Percentiles rank a stretch among this genome's conserved stretches.
Evolutionary conservation across 2,329 filamentous ascomycete genomes (phyloP).

Genomic region (Parascedosporium putredinis): DNA sequence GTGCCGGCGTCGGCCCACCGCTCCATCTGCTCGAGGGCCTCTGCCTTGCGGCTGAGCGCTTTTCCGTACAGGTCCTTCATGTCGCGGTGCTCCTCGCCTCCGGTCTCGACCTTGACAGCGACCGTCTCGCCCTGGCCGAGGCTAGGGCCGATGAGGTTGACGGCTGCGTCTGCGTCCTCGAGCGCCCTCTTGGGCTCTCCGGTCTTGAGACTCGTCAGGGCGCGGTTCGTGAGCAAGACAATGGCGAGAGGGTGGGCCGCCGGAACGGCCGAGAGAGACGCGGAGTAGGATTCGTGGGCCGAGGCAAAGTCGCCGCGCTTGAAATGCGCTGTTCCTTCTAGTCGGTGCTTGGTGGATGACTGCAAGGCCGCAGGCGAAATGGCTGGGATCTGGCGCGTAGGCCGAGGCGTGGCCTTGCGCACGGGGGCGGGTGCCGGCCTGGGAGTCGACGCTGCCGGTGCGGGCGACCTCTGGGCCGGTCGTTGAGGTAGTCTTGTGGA

Average conservation of each 20-base stretch:
- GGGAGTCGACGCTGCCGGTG: constrained; percentile 22
- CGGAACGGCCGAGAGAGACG: constrained; percentile 66
- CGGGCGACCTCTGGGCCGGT: constrained; percentile 22
- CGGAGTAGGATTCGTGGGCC: constrained; percentile 73
- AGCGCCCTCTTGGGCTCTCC: constrained; percentile 85
- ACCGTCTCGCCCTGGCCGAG: constrained; percentile 76
- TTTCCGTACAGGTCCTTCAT: constrained; percentile 94
- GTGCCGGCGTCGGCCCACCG: constrained; percentile 76
- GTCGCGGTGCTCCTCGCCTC: constrained; percentile 57
- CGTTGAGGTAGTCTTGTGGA: constrained; percentile 25
- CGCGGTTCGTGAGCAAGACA: constrained; percentile 82
- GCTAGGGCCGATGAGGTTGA: constrained; percentile 67
- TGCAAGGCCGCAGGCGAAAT: constrained; percentile 61
- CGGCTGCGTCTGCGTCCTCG: constrained; percentile 69
- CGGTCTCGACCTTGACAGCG: constrained; percentile 47
- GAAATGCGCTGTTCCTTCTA: constrained; percentile 77
- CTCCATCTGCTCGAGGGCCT: constrained; percentile 91
- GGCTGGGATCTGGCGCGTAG: constrained; percentile 51
- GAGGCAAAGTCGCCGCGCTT: constrained; percentile 87
- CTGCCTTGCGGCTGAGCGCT: constrained; percentile 85
- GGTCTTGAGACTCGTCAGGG: constrained; percentile 81
- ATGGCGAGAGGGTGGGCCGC: constrained; percentile 72
- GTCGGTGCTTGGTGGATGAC: constrained; percentile 66
- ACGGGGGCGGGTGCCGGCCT: constrained; percentile 24
- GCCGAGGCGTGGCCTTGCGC: constrained; percentile 32